Base-by-base conservation (phyloP, 140 eudicot species). In the Oenanthe javanica region DNA sequence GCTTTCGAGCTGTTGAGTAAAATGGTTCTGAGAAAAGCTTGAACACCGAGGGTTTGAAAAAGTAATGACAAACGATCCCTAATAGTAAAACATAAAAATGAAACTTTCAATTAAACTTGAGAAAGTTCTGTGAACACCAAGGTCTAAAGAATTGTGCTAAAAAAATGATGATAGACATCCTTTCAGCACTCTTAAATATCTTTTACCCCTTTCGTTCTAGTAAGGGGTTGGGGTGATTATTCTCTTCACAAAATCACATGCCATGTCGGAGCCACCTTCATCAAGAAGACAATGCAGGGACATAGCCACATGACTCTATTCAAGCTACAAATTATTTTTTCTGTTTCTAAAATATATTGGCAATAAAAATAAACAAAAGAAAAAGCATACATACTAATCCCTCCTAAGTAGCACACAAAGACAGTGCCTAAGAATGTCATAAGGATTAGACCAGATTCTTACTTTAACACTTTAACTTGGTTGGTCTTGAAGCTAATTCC, bases 191-290 rank as follows among this genome's bases (percentile, higher is more conserved):
- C 31, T 9, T 25, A 59, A 15, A 59, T 59, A 59, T 6, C 4
- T 59, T 61, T n/a, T 61, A 61, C 69, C 27, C 69, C 36, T 61
- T 61, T 61, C 4, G 36, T 61, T 61, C 36, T 61, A 61, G 13
- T 13, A 61, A n/a, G 69, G 69, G 69, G 69, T 61, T 61, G 36
- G 67, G 36, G 69, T 72, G 77, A 72, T 72, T 72, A 72, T 72
- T 72, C 77, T 21, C 77, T 72, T 9, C 54, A 43, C 16, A 16
- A 72, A 6, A 72, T 43, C 77, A 43, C 77, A 72, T 72, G 77
- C 78, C 42, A 1, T 74, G 78, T 74, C 31, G 11, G 27, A 74
- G 51, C 31, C 31, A 46, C 77, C 57, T 47, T 1, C 77, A 47
- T 74, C 40, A 74, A 36, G 46, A 74, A 50, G 77, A 46, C 77